Evolutionary conservation across 805 yeast genomes (phyloP).

Genomic region (Schizosaccharomyces osmophilus): DNA sequence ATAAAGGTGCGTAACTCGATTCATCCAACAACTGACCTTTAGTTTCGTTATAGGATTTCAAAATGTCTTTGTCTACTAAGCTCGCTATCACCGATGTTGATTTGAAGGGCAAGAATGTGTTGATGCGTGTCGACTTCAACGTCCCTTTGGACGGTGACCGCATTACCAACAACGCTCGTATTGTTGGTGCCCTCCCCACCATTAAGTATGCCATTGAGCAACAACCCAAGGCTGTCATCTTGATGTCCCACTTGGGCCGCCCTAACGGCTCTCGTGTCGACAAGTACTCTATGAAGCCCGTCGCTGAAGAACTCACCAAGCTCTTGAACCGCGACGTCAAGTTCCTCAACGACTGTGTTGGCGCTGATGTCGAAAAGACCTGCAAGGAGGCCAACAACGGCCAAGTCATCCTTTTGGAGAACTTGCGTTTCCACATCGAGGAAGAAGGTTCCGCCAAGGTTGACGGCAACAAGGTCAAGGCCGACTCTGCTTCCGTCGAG

Average conservation of each 20-base stretch:
- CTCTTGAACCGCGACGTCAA: slow-evolving; percentile 50
- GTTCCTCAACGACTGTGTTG: slow-evolving; percentile 81
- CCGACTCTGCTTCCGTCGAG: slow-evolving; percentile 59
- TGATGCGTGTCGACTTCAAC: slow-evolving; percentile 65
- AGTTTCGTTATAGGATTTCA: background rate
- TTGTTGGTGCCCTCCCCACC: slow-evolving; percentile 97
- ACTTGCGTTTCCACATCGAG: slow-evolving; percentile 95
- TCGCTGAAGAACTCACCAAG: slow-evolving; percentile 65
- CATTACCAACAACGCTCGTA: slow-evolving; percentile 98
- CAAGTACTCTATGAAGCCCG: slow-evolving; percentile 83
- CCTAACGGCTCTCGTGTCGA: slow-evolving; percentile 81
- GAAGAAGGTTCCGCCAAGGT: slow-evolving; percentile 67
- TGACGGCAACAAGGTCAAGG: slow-evolving; percentile 84
- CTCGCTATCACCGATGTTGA: slow-evolving; percentile 78
- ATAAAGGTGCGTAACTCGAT: background rate
- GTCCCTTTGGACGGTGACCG: slow-evolving; percentile 65
- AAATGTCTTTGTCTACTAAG: slow-evolving; percentile 58
- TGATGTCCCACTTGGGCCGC: slow-evolving; percentile 96
- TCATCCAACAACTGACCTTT: background rate
- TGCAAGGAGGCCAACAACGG: slow-evolving; percentile 38
- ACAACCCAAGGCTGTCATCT: slow-evolving; percentile 62
- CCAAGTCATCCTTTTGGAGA: slow-evolving; percentile 69
- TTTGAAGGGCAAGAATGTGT: slow-evolving; percentile 78
- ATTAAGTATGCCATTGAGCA: slow-evolving; percentile 82
- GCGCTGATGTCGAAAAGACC: slow-evolving; percentile 62